Conservation (phyloP, 177 flowering plant species). For the Tripterygium wilfordii region DNA sequence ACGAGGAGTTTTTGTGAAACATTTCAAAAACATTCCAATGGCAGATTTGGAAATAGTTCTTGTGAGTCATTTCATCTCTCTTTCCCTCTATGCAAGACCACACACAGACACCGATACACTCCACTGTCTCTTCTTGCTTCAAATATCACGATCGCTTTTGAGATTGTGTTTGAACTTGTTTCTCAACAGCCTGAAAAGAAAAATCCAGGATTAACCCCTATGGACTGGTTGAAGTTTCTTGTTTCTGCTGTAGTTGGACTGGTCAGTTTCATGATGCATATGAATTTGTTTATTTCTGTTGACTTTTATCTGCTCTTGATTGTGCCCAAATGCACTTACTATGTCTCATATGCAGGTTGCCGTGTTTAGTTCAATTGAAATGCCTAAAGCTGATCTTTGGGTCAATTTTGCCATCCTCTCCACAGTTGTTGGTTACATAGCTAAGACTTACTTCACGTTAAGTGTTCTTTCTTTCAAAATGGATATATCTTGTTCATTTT, state of each 20-base stretch:
- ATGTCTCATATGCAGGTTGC: conserved; percentile 53
- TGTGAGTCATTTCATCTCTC: conserved; percentile 38
- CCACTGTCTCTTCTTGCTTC: too few species aligned
- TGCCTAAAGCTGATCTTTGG: conserved; percentile 72
- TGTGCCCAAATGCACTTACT: conserved; percentile 3
- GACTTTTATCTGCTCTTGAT: background rate
- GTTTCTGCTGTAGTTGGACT: conserved; percentile 76
- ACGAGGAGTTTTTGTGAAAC: conserved; percentile 81
- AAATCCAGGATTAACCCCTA: conserved; percentile 94
- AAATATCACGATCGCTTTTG: background rate
- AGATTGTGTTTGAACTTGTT: conserved; percentile 12
- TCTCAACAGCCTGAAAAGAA: conserved; percentile 87
- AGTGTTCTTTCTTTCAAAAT: conserved; percentile 19
- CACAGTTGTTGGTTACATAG: conserved; percentile 81
- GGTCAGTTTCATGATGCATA: conserved; percentile 42
- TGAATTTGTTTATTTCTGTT: background rate
- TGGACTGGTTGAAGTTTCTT: conserved; percentile 93
- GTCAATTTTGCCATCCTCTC: conserved; percentile 76
- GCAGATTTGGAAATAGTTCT: conserved; percentile 97
- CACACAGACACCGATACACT: too few species aligned
- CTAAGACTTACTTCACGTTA: conserved; percentile 94
- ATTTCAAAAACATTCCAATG: conserved; percentile 97
- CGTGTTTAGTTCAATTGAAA: conserved; percentile 59
- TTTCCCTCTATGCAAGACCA: background rate
- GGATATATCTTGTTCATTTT: background rate